These are phyloP conservation scores for Mortierella sp. DNA, from an alignment of 371 early-diverging fungal species.

Conservation along the genomic window DNA sequence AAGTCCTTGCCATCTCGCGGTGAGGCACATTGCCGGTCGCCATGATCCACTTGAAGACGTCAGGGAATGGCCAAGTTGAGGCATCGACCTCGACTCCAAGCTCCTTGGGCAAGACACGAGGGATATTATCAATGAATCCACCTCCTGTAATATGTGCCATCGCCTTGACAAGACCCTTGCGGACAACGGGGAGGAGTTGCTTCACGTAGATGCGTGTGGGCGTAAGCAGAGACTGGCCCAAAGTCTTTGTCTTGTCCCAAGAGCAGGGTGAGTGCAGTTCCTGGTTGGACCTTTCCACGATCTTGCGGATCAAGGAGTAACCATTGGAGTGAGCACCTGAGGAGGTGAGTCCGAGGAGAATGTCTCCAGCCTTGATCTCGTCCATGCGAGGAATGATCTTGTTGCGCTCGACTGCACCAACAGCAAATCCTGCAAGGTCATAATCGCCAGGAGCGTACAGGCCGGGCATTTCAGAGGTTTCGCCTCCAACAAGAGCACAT, in stretches of 20 bases:
- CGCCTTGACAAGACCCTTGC: slow-evolving; percentile 84
- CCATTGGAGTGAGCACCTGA: slow-evolving; percentile 98
- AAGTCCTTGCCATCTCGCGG: slow-evolving; percentile 94
- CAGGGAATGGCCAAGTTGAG: slow-evolving; percentile 79
- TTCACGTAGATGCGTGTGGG: slow-evolving; percentile 97
- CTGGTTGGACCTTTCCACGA: slow-evolving; percentile 81
- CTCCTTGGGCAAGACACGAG: slow-evolving; percentile 90
- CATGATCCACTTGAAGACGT: slow-evolving; percentile 96
- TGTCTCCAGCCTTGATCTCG: slow-evolving; percentile 81
- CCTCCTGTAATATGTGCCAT: slow-evolving; percentile 99
- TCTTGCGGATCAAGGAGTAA: slow-evolving; percentile 94
- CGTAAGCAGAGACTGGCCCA: slow-evolving; percentile 89
- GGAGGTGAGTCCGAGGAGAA: slow-evolving; percentile 90
- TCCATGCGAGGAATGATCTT: slow-evolving; percentile 88
- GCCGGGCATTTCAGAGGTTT: slow-evolving; percentile 99
- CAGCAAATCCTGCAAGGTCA: slow-evolving; percentile 97
- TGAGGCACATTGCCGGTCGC: slow-evolving; percentile 84
- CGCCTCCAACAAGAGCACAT: slow-evolving; percentile 98
- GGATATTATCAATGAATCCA: slow-evolving; percentile 97
- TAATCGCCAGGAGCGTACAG: slow-evolving; percentile 89
- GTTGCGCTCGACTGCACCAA: slow-evolving; percentile 94
- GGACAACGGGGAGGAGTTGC: slow-evolving; percentile 85
- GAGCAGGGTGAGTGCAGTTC: slow-evolving; percentile 86
- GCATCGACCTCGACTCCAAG: slow-evolving; percentile 86
- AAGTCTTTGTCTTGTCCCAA: slow-evolving; percentile 64